phyloP scores from a whole-genome alignment of 2,329 filamentous ascomycete genomes.

The Clonostachys chloroleuca region DNA sequence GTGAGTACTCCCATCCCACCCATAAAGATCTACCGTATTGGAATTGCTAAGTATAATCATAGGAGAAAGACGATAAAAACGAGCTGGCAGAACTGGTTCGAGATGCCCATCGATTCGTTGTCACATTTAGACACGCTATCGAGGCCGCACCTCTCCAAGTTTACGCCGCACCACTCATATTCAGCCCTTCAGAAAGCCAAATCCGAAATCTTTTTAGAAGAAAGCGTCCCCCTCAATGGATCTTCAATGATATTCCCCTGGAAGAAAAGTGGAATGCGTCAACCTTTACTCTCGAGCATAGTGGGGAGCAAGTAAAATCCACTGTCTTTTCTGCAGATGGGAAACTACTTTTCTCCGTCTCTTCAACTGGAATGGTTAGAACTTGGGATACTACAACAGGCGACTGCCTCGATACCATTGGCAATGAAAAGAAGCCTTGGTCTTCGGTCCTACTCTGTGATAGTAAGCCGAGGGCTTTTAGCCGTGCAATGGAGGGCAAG shows the following conservation, averaged over 20 bases:
- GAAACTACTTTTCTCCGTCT: background rate
- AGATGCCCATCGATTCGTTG: constrained; percentile 21
- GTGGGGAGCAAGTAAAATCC: background rate
- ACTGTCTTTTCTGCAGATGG: background rate
- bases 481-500: too few species aligned
- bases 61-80: too few species aligned
- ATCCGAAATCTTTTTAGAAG: constrained; percentile 5
- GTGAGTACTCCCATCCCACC: too few species aligned
- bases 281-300: constrained; percentile 1
- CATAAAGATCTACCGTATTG: too few species aligned
- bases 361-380: background rate
- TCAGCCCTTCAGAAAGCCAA: constrained; percentile 18
- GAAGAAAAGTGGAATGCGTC: constrained; percentile 1
- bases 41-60: too few species aligned
- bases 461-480: too few species aligned
- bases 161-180: constrained; percentile 23
- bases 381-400: too few species aligned
- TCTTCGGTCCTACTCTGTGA: too few species aligned
- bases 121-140: constrained; percentile 13
- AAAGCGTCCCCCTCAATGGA: background rate
- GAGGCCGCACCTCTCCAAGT: constrained; percentile 19
- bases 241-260: background rate
- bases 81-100: constrained; percentile 7
- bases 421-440: too few species aligned
- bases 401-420: background rate